Evolutionary conservation across 2,329 filamentous ascomycete genomes (phyloP), one percentile per base, ranked within the genome.

Genomic region (Didymella arachidicola): DNA sequence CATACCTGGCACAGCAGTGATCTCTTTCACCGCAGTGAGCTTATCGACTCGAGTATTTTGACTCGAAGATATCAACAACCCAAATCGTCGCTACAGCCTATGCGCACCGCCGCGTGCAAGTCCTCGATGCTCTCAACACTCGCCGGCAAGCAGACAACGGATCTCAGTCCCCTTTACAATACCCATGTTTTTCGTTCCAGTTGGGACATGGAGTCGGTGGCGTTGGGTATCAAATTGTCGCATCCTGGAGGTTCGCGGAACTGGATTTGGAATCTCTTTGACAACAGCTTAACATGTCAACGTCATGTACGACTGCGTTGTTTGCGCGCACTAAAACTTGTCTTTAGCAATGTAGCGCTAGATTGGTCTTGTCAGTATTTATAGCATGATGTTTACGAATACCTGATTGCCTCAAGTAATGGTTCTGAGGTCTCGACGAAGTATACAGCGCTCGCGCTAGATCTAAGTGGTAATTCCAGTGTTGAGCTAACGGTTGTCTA

Each of bases 221-320:
- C 41, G 34, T 46, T 12, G 39, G 22, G 36, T 39, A 50, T 46
- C 10, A 46, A n/a, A 41, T 27, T 46, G 27, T 34, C 22, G 39
- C 27, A 11, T 25, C 49, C n/a, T 53, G n/a, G 29, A 38, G 30
- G 29, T 25, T 44, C 7, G 18, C 44, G 29, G 29, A 30, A 10
- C 34, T 39, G 8, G 27, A 59, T 54, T 59, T 53, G 50, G 50
- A 59, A 59, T 53, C 5, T 19, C 10, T 50, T 18, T 16, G 39
- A 50, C 34, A 19, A 45, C 11, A 43, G 19, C 25, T 39, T 22
- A 32, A 41, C 27, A 19, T 30, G 16, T 58, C 32, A 39, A 16
- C 56, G 45, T 50, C 39, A 50, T 50, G 26, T n/a, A 19, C 32
- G 19, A 46, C 18, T 43, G 14, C 18, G 32, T 43, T 7, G 34